These are phyloP conservation scores for Effrenium voratum DNA, from an alignment of 73 alveolate genomes.

Conservation along the genomic window DNA sequence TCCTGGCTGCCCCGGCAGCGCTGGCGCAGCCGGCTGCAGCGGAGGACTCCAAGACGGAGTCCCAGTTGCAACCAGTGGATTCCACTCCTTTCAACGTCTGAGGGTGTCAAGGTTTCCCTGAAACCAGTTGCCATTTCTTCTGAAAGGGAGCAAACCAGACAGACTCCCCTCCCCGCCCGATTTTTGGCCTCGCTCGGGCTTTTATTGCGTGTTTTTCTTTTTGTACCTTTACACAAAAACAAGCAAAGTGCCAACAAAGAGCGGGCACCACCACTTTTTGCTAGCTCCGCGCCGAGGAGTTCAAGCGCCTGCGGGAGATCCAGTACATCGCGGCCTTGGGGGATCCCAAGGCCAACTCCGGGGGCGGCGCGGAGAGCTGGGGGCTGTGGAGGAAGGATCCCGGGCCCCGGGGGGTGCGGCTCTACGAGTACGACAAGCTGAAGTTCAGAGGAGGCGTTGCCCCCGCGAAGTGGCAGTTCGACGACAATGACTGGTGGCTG, in stretches of 20 bases:
- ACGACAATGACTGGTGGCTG: conserved; percentile 72
- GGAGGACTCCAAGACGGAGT: conserved; percentile 43
- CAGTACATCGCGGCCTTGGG: conserved; percentile 68
- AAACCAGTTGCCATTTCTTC: too few relatives aligned
- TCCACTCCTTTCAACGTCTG: neutral
- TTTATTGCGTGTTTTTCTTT: too few relatives aligned
- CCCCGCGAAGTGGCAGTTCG: conserved; percentile 85
- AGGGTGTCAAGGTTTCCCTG: too few relatives aligned
- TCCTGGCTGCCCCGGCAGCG: neutral
- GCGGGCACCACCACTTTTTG: too few relatives aligned
- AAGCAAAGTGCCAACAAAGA: too few relatives aligned
- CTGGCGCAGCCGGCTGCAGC: conserved; percentile 18
- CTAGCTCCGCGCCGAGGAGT: too few relatives aligned
- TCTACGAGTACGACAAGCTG: conserved; percentile 77
- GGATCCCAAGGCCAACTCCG: conserved; percentile 59
- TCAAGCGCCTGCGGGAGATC: conserved; percentile 57
- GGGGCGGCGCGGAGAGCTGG: conserved; percentile 75
- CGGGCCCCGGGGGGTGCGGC: conserved; percentile 73
- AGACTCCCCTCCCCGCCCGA: too few relatives aligned
- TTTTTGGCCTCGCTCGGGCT: too few relatives aligned
- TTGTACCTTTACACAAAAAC: too few relatives aligned
- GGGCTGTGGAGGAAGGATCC: conserved; percentile 81
- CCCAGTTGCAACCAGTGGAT: too few relatives aligned
- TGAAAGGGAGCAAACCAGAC: too few relatives aligned
- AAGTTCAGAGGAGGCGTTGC: conserved; percentile 55